Evolutionary conservation across 495 filamentous ascomycete genomes (phyloP).

Genomic region (Aspergillus asperescens): DNA sequence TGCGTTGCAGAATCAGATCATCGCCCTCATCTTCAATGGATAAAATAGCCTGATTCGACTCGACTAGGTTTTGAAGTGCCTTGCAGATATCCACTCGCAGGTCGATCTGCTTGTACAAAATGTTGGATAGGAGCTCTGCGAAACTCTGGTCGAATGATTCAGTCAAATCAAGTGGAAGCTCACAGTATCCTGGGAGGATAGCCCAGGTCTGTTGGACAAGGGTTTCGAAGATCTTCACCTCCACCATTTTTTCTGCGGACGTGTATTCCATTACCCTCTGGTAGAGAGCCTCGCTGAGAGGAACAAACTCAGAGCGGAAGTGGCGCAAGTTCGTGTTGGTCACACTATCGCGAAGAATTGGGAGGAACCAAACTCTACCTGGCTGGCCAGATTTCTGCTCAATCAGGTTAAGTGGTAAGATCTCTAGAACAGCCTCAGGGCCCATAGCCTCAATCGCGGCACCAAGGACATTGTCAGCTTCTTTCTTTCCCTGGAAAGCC

Average conservation of each 20-base stretch:
- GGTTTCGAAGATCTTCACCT: slow-evolving; percentile 96
- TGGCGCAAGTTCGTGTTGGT: slow-evolving; percentile 79
- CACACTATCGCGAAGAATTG: slow-evolving; percentile 77
- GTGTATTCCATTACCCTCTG: slow-evolving; percentile 79
- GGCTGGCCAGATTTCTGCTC: slow-evolving; percentile 69
- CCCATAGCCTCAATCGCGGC: slow-evolving; percentile 85
- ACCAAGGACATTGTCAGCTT: slow-evolving; percentile 83
- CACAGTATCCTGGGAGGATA: slow-evolving; percentile 90
- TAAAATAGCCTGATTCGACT: slow-evolving; percentile 79
- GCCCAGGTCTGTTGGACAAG: slow-evolving; percentile 94
- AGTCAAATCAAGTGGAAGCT: slow-evolving; percentile 74
- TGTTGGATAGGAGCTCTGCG: slow-evolving; percentile 82
- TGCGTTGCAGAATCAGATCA: slow-evolving; percentile 62
- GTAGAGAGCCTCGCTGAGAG: slow-evolving; percentile 84
- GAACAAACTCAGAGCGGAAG: slow-evolving; percentile 80
- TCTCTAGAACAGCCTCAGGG: slow-evolving; percentile 68
- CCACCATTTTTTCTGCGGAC: slow-evolving; percentile 76
- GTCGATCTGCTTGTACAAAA: slow-evolving; percentile 88
- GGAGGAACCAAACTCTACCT: slow-evolving; percentile 91
- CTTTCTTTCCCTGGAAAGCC: slow-evolving; percentile 88
- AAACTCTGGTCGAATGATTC: slow-evolving; percentile 81
- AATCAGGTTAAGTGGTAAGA: slow-evolving; percentile 79
- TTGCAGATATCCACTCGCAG: slow-evolving; percentile 81
- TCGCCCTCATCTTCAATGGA: slow-evolving; percentile 55
- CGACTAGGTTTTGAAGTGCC: slow-evolving; percentile 76